Evolutionary conservation across 1,139 yeast species (phyloP).

Genomic region (Candida glucosophila): DNA sequence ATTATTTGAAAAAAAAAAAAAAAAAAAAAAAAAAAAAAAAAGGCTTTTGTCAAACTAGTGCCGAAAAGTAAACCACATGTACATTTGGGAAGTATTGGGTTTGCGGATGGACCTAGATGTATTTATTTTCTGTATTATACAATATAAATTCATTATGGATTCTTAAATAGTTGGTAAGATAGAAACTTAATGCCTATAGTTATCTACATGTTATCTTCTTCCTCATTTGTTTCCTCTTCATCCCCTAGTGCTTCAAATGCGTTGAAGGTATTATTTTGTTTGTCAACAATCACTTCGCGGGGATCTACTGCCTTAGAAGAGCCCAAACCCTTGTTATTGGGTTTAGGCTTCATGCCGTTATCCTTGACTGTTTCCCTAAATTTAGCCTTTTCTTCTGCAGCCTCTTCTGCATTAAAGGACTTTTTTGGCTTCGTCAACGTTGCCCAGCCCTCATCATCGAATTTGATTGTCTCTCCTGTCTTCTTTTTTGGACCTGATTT

Average conservation of each 20-base stretch:
- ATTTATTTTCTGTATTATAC: too few relatives aligned
- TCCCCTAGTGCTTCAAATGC: constrained; percentile 72
- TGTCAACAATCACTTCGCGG: constrained; percentile 60
- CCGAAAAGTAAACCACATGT: too few relatives aligned
- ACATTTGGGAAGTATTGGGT: too few relatives aligned
- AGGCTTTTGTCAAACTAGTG: too few relatives aligned
- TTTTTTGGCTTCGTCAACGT: constrained; percentile 47
- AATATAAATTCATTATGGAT: too few relatives aligned
- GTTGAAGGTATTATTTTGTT: constrained; percentile 58
- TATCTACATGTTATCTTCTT: too few relatives aligned
- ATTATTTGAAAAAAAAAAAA: too few relatives aligned
- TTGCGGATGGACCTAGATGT: too few relatives aligned
- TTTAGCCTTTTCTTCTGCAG: constrained; percentile 36
- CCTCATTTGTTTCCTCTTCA: constrained; percentile 55
- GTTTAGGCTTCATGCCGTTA: constrained; percentile 43
- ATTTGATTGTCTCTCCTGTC: constrained; percentile 44
- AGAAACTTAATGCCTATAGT: too few relatives aligned
- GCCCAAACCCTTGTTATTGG: constrained; percentile 67
- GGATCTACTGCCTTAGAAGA: constrained; percentile 68
- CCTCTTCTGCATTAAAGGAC: constrained; percentile 42
- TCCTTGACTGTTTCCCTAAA: constrained; percentile 40
- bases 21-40: too few relatives aligned
- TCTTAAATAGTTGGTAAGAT: too few relatives aligned
- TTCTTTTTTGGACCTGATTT: constrained; percentile 53
- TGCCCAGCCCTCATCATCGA: constrained; percentile 80